Percentiles rank a stretch among this genome's conserved stretches.
Evolutionary conservation across 176 grass and related monocot genomes (phyloP).

Genomic region (Triticum aestivum): IWGSC_CS_RefSeq_v2.1 NC_057800.1:20426905-20427404

Average conservation of each 20-base stretch:
- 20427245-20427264: not conserved
- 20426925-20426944: not conserved
- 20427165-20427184: not conserved
- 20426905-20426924: not conserved
- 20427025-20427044: not conserved
- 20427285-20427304: too few relatives aligned
- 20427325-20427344: not conserved
- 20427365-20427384: too few relatives aligned
- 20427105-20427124: constrained; percentile 18
- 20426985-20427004: too few relatives aligned
- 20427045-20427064: not conserved
- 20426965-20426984: not conserved
- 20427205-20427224: not conserved
- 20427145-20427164: not conserved
- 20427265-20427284: not conserved
- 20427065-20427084: not conserved
- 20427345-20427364: too few relatives aligned
- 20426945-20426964: not conserved
- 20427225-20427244: not conserved
- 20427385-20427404: too few relatives aligned
- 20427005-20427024: not conserved
- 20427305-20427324: not conserved
- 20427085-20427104: not conserved
- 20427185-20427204: not conserved
- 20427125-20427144: not conserved